Evolutionary conservation across 148 eudicot genomes (phyloP), one percentile per base, ranked within the genome.

Genomic region (Euryodendron excelsum): DNA sequence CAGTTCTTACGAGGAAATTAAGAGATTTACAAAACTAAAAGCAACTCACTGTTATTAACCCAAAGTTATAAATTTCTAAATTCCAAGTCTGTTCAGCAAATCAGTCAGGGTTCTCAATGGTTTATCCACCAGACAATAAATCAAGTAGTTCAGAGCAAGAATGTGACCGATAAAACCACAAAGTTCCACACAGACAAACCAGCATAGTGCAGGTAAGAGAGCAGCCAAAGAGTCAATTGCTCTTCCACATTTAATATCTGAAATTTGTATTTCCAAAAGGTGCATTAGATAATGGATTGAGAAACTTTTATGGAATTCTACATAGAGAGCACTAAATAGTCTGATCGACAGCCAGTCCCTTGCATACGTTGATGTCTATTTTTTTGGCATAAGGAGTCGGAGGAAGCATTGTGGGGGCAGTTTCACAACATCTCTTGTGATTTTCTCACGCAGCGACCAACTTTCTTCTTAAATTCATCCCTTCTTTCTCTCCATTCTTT

Each of bases 401-500:
- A 20, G 47, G 21, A 36, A 36, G 45, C n/a, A 21, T 14, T 37
- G 70, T 44, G 21, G 70, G n/a, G 36, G 70, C 27, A 21, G 47
- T 37, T 34, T 83, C 79, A 92, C 70, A 87, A 67, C 90, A 87
- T 85, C 74, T 93, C 97, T 75, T 91, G 93, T 0, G 97, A 93
- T 41, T 60, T 79, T 58, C 97, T 86, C 62, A 93, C 94, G 48
- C 94, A 93, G 1, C 97, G 91, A 33, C 94, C 66, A 21, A 93
- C 94, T 77, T 80, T 93, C 84, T 88, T 91, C 88, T 82, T 89
- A 82, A 91, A 93, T n/a, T 85, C 94, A 53, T 88, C 88, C 78
- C 85, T 93, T 41, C 80, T 83, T 15, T 93, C 92, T 79, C 97
- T 91, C 97, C 97, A 91, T 83, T 88, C 88, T 68, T 91, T 89